These are phyloP conservation scores for Penicillium polonicum DNA, from an alignment of 2,329 filamentous ascomycete species.

Conservation along the genomic window DNA sequence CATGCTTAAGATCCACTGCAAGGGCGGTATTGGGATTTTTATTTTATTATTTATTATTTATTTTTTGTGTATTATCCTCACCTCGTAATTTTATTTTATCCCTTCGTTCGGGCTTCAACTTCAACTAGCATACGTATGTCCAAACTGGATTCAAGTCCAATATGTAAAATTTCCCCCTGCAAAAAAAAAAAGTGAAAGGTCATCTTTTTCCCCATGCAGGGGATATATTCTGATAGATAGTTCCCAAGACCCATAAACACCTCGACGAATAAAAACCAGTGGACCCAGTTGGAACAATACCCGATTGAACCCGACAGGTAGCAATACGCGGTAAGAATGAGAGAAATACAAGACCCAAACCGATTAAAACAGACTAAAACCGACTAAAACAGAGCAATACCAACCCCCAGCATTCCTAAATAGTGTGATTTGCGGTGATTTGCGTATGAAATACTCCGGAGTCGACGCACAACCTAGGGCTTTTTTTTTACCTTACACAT, in stretches of 20 bases:
- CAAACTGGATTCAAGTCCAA: neutral
- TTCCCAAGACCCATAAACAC: neutral
- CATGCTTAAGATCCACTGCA: conserved; percentile 27
- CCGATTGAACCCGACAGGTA: conserved; percentile 19
- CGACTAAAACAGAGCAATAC: conserved; percentile 4
- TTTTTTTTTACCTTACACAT: conserved; percentile 22
- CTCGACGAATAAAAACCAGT: neutral
- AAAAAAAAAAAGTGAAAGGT: neutral
- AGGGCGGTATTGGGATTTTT: conserved; percentile 10
- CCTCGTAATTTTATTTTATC: neutral
- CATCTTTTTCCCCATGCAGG: conserved; percentile 4
- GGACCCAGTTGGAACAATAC: conserved; percentile 12
- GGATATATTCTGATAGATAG: conserved; percentile 6
- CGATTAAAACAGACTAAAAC: neutral
- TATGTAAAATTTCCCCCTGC: neutral
- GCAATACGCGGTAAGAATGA: conserved; percentile 18
- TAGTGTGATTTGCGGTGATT: conserved; percentile 14
- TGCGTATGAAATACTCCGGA: conserved; percentile 21
- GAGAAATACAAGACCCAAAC: conserved; percentile 11
- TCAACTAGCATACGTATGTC: neutral
- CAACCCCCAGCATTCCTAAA: conserved; percentile 23
- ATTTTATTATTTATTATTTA: neutral
- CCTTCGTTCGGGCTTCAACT: neutral
- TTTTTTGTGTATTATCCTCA: neutral
- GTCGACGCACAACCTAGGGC: conserved; percentile 31